Base-by-base conservation (phyloP, 257 asterid species). In the Rhazya stricta region DNA sequence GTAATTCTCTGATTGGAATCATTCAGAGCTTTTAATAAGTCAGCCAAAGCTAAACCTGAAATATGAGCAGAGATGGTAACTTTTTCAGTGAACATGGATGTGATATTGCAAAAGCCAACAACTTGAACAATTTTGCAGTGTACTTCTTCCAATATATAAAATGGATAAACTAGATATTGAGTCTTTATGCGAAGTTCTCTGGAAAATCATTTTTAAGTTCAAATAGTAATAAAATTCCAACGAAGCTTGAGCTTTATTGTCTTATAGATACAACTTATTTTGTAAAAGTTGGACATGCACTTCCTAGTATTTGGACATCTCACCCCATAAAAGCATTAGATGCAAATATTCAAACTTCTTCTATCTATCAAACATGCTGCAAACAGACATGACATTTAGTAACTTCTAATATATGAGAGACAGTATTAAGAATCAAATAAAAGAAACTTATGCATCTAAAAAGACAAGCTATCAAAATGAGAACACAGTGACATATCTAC, bases 31-130 rank as follows among this genome's bases (percentile, higher is more conserved):
- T 69, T 73, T 70, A 82, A 76, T 69, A 93, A 74, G 75, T 88
- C 91, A 56, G 88, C 65, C 77, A 93, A 80, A 69, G 94, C 94
- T 71, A 84, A 88, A 80, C 97, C 98, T 93, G 90, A 65, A 75
- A 83, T 23, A 69, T 54, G 72, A 60, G 46, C 13, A 29, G 21
- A 13, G 43, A 72, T 74, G 30, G 58, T 63, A 66, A 51, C 15
- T 1, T 50, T 62, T 19, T 42, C 41, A 56, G 36, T 50, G 69
- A n/a, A 25, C 50, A 61, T 23, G 45, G 34, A 9, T 30, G 25
- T 12, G 36, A 53, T 30, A 57, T 50, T 34, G 65, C 27, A 30
- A 42, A 45, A 57, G 37, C 6, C 12, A 53, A 70, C 3, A 32
- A 77, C 54, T 56, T 62, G 21, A 37, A n/a, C 9, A 54, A 11